A percentile compares a stretch with the other conserved stretches of the same genome.
These are phyloP conservation scores for Trametes sanguinea DNA, from an alignment of 768 basidiomycete species.

Conservation along the genomic window DNA sequence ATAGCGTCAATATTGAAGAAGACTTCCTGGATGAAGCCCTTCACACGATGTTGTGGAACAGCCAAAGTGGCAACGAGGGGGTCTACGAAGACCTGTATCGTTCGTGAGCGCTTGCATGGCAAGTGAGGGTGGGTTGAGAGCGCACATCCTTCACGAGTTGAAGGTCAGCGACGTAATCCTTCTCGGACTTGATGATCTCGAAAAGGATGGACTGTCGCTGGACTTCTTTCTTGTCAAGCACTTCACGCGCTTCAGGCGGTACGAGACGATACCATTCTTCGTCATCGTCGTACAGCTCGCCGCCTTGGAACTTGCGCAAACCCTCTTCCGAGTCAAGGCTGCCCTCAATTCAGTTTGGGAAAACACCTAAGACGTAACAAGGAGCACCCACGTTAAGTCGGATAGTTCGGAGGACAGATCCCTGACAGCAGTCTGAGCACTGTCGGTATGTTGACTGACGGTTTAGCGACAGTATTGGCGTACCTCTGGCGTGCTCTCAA, in stretches of 20 bases:
- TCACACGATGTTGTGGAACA: conserved; percentile 59
- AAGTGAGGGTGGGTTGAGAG: not conserved
- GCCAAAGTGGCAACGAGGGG: conserved; percentile 63
- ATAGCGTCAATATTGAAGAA: conserved; percentile 83
- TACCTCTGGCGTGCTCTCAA: conserved; percentile 32
- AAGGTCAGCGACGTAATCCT: conserved; percentile 84
- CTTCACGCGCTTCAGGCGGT: conserved; percentile 66
- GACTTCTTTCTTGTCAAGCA: conserved; percentile 75
- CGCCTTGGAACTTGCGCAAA: conserved; percentile 66
- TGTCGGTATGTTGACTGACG: conserved; percentile 12
- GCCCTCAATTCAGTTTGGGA: not conserved
- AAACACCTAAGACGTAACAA: not conserved
- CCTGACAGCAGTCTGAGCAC: conserved; percentile 19
- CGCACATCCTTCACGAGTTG: conserved; percentile 65
- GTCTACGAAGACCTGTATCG: conserved; percentile 66
- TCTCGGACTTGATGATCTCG: conserved; percentile 88
- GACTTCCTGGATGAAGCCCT: conserved; percentile 74
- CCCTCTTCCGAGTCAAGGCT: conserved; percentile 67
- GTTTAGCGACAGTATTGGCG: not conserved
- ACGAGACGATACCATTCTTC: conserved; percentile 86
- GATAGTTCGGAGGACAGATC: conserved; percentile 29
- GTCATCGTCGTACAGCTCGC: conserved; percentile 63
- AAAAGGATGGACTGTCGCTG: conserved; percentile 86
- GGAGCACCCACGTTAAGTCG: conserved; percentile 27
- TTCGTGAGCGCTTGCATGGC: not conserved